Conservation (phyloP, 768 basidiomycete species). For the Amanita exitialis region DNA sequence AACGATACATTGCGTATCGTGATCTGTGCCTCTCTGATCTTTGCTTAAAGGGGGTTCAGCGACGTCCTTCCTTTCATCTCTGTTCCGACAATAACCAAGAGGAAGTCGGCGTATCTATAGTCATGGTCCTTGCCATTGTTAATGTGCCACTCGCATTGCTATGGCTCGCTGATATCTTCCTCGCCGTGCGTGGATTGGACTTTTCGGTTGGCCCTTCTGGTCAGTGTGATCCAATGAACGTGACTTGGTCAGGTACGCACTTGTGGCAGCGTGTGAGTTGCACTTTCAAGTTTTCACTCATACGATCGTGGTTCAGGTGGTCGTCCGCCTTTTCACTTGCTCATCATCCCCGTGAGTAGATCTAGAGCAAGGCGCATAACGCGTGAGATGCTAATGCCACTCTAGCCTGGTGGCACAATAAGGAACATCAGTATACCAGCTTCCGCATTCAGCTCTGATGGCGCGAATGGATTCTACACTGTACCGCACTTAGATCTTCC, state of each 20-base stretch:
- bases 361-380: constrained; percentile 5
- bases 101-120: neutral
- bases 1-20: neutral
- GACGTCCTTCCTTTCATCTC: neutral
- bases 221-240: constrained; percentile 16
- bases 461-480: constrained; percentile 12
- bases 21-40: neutral
- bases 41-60: neutral
- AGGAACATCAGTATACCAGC: constrained; percentile 18
- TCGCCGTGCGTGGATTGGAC: neutral
- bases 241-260: constrained; percentile 17
- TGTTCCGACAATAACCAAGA: neutral
- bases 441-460: constrained; percentile 8
- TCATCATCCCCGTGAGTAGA: constrained; percentile 15
- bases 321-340: constrained; percentile 16
- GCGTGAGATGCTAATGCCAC: constrained; percentile 19
- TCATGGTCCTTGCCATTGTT: neutral
- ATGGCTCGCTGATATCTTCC: neutral
- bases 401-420: constrained; percentile 21
- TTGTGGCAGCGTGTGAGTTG: neutral
- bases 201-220: constrained; percentile 14
- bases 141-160: neutral
- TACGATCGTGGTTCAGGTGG: constrained; percentile 13
- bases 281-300: neutral
- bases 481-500: constrained; percentile 8